Evolutionary conservation across 495 filamentous ascomycete species (phyloP), one percentile per base, ranked within the genome.

Genomic region (Penicillium macrosclerotiorum): DNA sequence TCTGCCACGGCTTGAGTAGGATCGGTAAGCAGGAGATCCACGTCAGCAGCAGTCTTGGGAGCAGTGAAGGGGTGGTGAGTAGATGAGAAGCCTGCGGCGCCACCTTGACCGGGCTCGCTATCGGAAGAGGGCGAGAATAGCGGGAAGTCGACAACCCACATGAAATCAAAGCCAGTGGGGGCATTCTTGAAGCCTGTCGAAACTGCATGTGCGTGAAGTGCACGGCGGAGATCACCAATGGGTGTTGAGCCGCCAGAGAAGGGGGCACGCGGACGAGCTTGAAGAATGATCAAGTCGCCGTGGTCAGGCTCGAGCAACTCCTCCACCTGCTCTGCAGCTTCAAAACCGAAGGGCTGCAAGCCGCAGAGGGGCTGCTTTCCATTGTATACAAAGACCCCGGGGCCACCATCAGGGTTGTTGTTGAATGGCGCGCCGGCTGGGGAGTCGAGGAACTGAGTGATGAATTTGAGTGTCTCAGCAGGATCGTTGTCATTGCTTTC

Each of bases 51-150:
- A 5, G 80, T 76, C 41, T 85, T 81, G 0, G 94, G 93, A 0
- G 94, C 86, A 3, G 93, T 98, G 65, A 98, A 98, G 1, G 94
- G 93, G 63, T 98, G 93, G 53, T 98, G 93, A 0, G 92, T 96
- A 5, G 93, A 84, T 12, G 83, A 81, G 60, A 97, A 75, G 3
- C 90, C 90, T 0, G 91, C 81, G 8, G 69, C 60, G 13, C 90
- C 91, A 22, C 84, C 86, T 65, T 96, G 92, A 3, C 90, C 90
- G 4, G 89, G 86, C 36, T 92, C 87, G 3, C 71, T 63, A 22
- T 80, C 79, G 27, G 78, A 80, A 18, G 68, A 69, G 0, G 86
- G 86, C 1, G 87, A 85, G 70, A 98, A 97, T 39, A 98, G 81
- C 5, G 93, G 93, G 64, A 98, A 98, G 49, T 90, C 80, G 2